A percentile compares a stretch with the other conserved stretches of the same genome.
phyloP scores from a whole-genome alignment of 2,329 filamentous ascomycete genomes.

The Hyphodiscus sp. region DNA sequence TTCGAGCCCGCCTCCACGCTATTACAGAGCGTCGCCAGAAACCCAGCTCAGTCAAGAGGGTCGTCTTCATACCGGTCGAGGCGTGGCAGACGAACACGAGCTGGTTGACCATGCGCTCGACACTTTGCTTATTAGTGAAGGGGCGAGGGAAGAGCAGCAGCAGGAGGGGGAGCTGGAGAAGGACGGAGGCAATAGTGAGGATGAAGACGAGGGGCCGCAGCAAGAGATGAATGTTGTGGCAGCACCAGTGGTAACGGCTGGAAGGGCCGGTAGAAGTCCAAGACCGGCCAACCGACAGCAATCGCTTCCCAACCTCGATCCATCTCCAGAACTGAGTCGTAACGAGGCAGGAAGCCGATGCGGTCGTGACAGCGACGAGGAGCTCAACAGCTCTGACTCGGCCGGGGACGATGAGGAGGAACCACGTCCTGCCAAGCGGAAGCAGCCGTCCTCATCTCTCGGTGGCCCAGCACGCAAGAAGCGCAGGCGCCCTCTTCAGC shows the following conservation, averaged over 20 bases:
- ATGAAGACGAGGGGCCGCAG: slow-evolving; percentile 3
- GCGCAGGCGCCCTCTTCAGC: too few species aligned
- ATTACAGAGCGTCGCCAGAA: neutral
- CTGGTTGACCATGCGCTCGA: slow-evolving; percentile 8
- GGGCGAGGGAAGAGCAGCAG: slow-evolving; percentile 5
- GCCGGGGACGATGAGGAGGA: too few species aligned
- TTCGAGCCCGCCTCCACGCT: neutral
- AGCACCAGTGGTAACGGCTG: slow-evolving; percentile 6
- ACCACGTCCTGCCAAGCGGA: too few species aligned
- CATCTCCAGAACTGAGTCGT: slow-evolving; percentile 13
- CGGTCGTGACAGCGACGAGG: slow-evolving; percentile 9
- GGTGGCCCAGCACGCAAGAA: too few species aligned
- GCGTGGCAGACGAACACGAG: slow-evolving; percentile 12
- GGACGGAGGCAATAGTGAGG: slow-evolving; percentile 6
- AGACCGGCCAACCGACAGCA: slow-evolving; percentile 7
- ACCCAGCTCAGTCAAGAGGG: slow-evolving; percentile 4
- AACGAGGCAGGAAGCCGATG: slow-evolving; percentile 5
- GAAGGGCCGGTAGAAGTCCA: slow-evolving; percentile 7
- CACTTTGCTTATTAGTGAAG: slow-evolving; percentile 5
- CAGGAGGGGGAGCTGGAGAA: slow-evolving; percentile 8
- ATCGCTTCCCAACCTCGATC: slow-evolving; percentile 10
- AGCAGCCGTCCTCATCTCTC: too few species aligned
- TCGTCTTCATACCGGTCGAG: slow-evolving; percentile 12
- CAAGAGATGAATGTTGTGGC: slow-evolving; percentile 9
- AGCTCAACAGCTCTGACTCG: slow-evolving; percentile 12